Evolutionary conservation across 108 stramenopile species (phyloP), one percentile per base, ranked within the genome.

Genomic region (Cyclotella choctawhatcheeana): DNA sequence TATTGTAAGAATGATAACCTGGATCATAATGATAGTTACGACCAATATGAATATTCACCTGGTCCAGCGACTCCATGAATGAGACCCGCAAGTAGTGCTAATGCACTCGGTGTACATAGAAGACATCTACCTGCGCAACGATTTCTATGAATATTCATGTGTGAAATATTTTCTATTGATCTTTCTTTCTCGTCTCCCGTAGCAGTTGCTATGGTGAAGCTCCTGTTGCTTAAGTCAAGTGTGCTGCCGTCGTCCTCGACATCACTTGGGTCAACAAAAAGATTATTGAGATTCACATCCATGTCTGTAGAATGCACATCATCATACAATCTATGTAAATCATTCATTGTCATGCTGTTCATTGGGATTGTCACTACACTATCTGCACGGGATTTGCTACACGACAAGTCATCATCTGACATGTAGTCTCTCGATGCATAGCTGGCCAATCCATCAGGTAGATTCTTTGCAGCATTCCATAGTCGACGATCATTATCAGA

Each of bases 41-140:
- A n/a, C n/a, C n/a, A n/a, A n/a, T n/a, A n/a, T n/a, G n/a, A n/a
- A n/a, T n/a, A n/a, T 26, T 88, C 90, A 16, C 90, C 90, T n/a
- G 88, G 88, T 20, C 90, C 90, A 10, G 90, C 90, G 30, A 88
- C 63, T 12, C 90, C 90, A 65, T 91, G 90, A 67, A 91, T 44
- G 14, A 88, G 73, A 13, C 90, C 90, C 18, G 82, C 69, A 3
- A 69, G 32, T 3, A 89, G 14, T 18, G 89, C 82, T 13, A 84
- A 37, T 40, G 76, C 58, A 26, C 62, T 64, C 26, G 71, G 51
- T 18, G 64, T 47, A 35, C 68, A 56, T 8, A 31, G 24, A 22
- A 22, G 21, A 22, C 51, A n/a, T 22, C 24, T 52, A 22, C 51
- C 51, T 22, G 10, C 21, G 10, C 1, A 5, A 22, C 51, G 22